Conservation (phyloP, 2,329 filamentous ascomycete species). For the Endothia cerciana region DNA sequence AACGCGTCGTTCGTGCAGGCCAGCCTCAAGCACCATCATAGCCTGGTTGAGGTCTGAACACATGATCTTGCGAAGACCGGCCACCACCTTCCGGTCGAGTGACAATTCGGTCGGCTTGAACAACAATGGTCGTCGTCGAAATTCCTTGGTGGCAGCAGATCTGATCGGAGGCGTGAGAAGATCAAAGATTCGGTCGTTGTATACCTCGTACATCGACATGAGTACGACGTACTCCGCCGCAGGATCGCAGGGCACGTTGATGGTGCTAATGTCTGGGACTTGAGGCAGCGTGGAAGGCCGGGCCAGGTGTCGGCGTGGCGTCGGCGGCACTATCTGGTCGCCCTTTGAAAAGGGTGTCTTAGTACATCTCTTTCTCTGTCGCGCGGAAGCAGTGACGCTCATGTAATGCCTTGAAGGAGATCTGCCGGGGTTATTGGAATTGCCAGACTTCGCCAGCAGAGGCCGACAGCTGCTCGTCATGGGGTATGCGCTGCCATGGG, state of each 20-base stretch:
- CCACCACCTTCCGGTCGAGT: constrained; percentile 91
- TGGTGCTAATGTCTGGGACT: constrained; percentile 72
- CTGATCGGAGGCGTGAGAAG: constrained; percentile 71
- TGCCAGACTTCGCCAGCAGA: constrained; percentile 18
- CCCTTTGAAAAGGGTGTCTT: constrained; percentile 51
- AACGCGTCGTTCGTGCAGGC: constrained; percentile 82
- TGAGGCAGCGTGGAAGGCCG: constrained; percentile 74
- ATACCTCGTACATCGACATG: constrained; percentile 98
- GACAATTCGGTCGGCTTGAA: constrained; percentile 92
- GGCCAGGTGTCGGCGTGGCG: constrained; percentile 65
- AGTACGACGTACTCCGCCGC: constrained; percentile 83
- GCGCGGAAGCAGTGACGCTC: constrained; percentile 50
- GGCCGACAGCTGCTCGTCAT: constrained; percentile 14
- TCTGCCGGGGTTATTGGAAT: constrained; percentile 30
- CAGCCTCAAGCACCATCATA: constrained; percentile 85
- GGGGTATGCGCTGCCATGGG: constrained; percentile 19
- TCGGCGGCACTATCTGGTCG: constrained; percentile 56
- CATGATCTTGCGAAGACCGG: constrained; percentile 86
- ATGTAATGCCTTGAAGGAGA: constrained; percentile 44
- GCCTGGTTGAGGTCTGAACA: constrained; percentile 84
- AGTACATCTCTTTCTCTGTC: constrained; percentile 49
- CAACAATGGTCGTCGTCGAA: constrained; percentile 76
- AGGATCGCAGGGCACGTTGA: constrained; percentile 68
- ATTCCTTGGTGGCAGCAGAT: constrained; percentile 67
- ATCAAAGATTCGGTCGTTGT: constrained; percentile 98